Conservation (phyloP, 164 flowering plant genomes). For the Brasenia schreberi region DNA sequence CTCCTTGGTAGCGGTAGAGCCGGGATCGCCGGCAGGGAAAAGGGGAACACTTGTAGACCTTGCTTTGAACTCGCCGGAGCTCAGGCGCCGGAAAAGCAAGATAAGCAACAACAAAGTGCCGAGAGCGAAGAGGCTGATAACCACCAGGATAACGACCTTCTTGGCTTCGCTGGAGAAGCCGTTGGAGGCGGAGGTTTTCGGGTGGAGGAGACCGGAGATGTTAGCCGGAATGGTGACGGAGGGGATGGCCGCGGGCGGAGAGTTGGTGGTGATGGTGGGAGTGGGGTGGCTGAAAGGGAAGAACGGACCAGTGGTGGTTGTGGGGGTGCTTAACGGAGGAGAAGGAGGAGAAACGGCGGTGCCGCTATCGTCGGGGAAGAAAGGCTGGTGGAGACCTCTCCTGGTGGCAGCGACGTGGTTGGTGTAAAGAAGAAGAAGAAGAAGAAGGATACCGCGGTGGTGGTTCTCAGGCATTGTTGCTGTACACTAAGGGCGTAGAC, state of each 20-base stretch:
- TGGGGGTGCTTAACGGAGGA: not conserved
- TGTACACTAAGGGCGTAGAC: no score
- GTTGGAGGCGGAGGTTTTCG: not conserved
- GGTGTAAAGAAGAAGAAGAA: not conserved
- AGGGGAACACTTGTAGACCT: slow-evolving; percentile 27
- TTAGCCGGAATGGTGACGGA: slow-evolving; percentile 1
- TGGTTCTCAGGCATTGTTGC: not conserved
- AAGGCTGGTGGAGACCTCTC: not conserved
- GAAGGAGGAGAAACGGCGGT: not conserved
- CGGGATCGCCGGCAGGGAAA: slow-evolving; percentile 6
- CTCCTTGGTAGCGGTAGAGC: slow-evolving; percentile 13
- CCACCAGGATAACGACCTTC: not conserved
- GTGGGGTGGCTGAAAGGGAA: not conserved
- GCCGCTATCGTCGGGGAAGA: not conserved
- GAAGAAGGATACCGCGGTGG: not conserved
- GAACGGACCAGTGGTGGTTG: not conserved
- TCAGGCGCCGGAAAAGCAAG: not conserved
- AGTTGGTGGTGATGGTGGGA: not conserved
- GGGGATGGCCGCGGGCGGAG: not conserved
- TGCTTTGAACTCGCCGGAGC: not conserved
- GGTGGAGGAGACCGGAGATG: not conserved
- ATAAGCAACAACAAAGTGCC: not conserved
- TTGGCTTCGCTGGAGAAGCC: not conserved
- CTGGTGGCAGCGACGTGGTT: not conserved
- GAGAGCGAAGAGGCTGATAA: not conserved